These are phyloP conservation scores for Colletotrichum eleusines DNA, from an alignment of 2,329 filamentous ascomycete genomes.

Conservation along the genomic window DNA sequence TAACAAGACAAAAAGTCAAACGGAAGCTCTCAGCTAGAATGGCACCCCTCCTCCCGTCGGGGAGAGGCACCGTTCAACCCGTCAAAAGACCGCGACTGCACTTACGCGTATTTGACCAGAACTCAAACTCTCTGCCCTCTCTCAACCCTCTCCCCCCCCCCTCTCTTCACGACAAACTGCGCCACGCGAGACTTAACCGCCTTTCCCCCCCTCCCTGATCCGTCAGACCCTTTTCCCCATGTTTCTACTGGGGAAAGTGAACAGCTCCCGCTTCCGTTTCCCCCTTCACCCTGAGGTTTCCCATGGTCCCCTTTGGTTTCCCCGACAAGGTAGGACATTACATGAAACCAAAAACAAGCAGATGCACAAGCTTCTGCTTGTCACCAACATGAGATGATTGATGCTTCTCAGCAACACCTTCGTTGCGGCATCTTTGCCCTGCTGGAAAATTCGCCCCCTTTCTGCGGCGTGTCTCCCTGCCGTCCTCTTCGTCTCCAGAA, in stretches of 20 bases:
- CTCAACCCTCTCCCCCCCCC: not conserved
- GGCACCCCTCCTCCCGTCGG: not conserved
- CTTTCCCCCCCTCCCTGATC: not conserved
- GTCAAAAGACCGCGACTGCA: slow-evolving; percentile 21
- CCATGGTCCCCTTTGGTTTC: not conserved
- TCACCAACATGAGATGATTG: slow-evolving; percentile 26
- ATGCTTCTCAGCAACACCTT: not conserved
- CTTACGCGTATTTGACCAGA: slow-evolving; percentile 25
- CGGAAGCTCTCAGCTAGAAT: not conserved
- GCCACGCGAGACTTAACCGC: not conserved
- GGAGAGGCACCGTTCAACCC: not conserved
- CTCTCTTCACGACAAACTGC: not conserved
- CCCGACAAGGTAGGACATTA: not conserved
- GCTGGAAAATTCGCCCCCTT: not conserved
- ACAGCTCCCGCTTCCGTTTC: not conserved
- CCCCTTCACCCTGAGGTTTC: not conserved
- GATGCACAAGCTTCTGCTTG: not conserved
- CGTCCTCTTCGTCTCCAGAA: not conserved
- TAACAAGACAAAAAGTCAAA: not conserved
- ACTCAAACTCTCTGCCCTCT: not conserved
- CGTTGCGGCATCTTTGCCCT: not conserved
- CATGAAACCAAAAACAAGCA: slow-evolving; percentile 1
- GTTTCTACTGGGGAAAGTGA: not conserved
- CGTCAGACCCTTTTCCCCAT: not conserved
- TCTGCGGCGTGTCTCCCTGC: slow-evolving; percentile 7